Percentiles rank a stretch among this genome's conserved stretches.
Evolutionary conservation across 2,329 filamentous ascomycete genomes (phyloP).

Genomic region (Hypoxylon sp.): DNA sequence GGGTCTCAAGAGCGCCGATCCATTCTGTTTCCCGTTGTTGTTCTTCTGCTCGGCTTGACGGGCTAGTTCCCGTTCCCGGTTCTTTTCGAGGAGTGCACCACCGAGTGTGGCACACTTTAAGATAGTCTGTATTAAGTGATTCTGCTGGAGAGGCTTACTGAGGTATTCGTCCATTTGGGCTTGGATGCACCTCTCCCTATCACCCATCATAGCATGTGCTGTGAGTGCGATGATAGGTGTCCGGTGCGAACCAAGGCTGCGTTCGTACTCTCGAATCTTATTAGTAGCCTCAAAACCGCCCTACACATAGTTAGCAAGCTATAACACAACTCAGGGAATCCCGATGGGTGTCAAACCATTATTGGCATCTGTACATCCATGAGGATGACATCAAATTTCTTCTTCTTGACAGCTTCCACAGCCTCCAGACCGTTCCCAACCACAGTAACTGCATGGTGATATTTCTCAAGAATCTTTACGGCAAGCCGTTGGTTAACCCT

Average conservation of each 20-base stretch:
- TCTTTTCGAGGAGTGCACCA: conserved; percentile 84
- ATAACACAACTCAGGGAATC: conserved; percentile 14
- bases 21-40: conserved; percentile 57
- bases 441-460: conserved; percentile 92
- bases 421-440: conserved; percentile 96
- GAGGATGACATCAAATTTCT: conserved; percentile 94
- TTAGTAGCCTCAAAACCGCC: conserved; percentile 97
- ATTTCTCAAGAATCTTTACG: conserved; percentile 97
- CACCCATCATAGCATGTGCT: conserved; percentile 98
- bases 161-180: conserved; percentile 99
- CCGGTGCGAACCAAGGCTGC: conserved; percentile 81
- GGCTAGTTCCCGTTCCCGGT: conserved; percentile 72
- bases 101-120: conserved; percentile 96
- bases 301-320: conserved; percentile 58
- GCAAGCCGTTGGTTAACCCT: conserved; percentile 96
- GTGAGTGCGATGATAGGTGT: conserved; percentile 98
- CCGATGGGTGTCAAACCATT: conserved; percentile 75
- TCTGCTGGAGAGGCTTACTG: conserved; percentile 96
- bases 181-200: conserved; percentile 97
- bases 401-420: conserved; percentile 90
- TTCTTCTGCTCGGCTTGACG: conserved; percentile 66
- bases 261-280: conserved; percentile 96
- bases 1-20: conserved; percentile 51
- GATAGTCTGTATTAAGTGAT: conserved; percentile 97
- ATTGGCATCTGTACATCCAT: conserved; percentile 99